These are phyloP conservation scores for Umbilicus rupestris DNA, from an alignment of 164 flowering plant species.

Conservation along the genomic window DNA sequence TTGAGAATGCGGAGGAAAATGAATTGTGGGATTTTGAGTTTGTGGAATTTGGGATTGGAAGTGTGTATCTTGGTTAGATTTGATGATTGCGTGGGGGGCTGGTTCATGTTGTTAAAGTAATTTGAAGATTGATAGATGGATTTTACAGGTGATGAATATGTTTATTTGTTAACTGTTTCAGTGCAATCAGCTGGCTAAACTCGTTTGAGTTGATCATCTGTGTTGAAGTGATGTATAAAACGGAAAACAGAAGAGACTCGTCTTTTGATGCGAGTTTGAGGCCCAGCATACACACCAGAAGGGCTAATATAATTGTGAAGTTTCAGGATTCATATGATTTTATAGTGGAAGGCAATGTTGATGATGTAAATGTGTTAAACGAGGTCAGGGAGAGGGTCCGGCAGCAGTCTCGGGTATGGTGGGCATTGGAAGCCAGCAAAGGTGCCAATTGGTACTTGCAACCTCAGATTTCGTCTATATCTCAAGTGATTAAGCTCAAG, in stretches of 20 bases:
- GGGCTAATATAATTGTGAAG: constrained; percentile 68
- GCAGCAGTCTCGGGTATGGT: constrained; percentile 83
- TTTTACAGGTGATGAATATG: not conserved
- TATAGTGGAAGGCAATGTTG: constrained; percentile 91
- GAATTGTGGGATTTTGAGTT: not conserved
- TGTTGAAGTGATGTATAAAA: constrained; percentile 40
- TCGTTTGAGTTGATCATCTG: not conserved
- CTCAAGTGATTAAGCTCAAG: constrained; percentile 44
- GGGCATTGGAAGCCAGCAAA: constrained; percentile 84
- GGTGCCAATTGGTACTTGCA: constrained; percentile 93
- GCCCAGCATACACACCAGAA: constrained; percentile 63
- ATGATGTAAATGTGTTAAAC: constrained; percentile 89
- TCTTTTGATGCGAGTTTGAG: constrained; percentile 46
- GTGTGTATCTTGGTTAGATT: not conserved
- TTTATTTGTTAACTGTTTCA: not conserved
- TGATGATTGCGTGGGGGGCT: not conserved
- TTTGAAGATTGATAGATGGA: not conserved
- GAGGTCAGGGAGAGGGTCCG: constrained; percentile 96
- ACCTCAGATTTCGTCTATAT: constrained; percentile 36
- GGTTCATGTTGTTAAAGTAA: not conserved
- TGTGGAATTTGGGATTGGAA: not conserved
- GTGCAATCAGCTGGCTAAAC: no score
- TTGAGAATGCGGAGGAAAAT: not conserved
- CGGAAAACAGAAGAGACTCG: constrained; percentile 37
- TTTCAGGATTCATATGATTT: constrained; percentile 93